Percentiles rank a stretch among this genome's conserved stretches.
These are phyloP conservation scores for Centella asiatica DNA, from an alignment of 129 eudicot genomes.

Conservation along the genomic window DNA sequence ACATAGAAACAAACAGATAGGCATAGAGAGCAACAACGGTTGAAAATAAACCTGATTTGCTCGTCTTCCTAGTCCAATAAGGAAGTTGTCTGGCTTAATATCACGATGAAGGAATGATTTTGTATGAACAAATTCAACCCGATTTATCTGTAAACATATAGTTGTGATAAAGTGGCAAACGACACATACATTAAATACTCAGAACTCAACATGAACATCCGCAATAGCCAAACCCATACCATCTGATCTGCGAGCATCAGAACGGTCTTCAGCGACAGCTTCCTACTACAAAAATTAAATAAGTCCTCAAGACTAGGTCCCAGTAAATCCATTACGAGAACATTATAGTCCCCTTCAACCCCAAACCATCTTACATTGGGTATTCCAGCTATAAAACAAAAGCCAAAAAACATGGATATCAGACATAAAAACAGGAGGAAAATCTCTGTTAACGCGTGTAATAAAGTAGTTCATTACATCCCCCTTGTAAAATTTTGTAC, in stretches of 20 bases:
- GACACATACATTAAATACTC: neutral
- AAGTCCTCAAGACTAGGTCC: conserved; percentile 98
- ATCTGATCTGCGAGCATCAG: conserved; percentile 99
- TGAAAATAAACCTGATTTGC: conserved; percentile 71
- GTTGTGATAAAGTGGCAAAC: conserved; percentile 2
- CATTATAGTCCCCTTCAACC: conserved; percentile 98
- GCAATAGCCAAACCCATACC: conserved; percentile 35
- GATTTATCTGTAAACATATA: conserved; percentile 51
- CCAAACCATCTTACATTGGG: conserved; percentile 94
- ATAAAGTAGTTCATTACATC: conserved; percentile 55
- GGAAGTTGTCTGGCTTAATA: conserved; percentile 97
- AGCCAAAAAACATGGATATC: conserved; percentile 17
- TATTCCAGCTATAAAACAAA: conserved; percentile 64
- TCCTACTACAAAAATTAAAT: conserved; percentile 91
- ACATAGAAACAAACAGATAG: conserved; percentile 4
- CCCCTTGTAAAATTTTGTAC: conserved; percentile 94
- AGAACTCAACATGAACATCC: neutral
- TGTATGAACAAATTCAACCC: conserved; percentile 81
- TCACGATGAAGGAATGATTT: conserved; percentile 96
- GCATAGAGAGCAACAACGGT: neutral
- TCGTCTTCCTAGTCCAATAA: conserved; percentile 98
- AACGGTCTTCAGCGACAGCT: conserved; percentile 90
- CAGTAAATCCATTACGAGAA: conserved; percentile 87
- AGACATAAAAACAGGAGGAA: neutral
- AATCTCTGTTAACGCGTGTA: neutral